These are phyloP conservation scores for Skeletonema potamos DNA, from an alignment of 108 stramenopile species.

Conservation along the genomic window DNA sequence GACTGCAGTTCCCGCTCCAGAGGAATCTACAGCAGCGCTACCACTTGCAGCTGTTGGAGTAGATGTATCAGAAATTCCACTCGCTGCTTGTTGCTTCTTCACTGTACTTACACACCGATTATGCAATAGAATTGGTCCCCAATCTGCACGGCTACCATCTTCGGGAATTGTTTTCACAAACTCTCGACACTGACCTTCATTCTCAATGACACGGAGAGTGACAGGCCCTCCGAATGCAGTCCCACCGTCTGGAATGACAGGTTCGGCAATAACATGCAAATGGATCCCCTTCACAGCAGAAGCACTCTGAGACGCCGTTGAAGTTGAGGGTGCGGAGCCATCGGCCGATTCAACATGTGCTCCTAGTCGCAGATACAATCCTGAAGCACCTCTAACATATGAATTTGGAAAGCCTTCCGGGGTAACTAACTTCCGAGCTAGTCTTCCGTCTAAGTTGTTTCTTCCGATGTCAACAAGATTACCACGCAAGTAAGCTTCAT, in stretches of 20 bases:
- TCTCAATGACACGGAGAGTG: conserved; percentile 83
- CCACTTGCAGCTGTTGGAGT: conserved; percentile 6
- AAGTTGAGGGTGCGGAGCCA: conserved; percentile 36
- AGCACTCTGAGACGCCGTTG: conserved; percentile 34
- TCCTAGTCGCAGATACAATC: conserved; percentile 78
- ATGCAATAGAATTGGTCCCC: conserved; percentile 79
- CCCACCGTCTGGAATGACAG: conserved; percentile 81
- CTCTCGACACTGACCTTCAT: conserved; percentile 77
- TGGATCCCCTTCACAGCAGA: conserved; percentile 75
- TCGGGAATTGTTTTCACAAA: conserved; percentile 70
- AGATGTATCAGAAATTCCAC: conserved; percentile 43
- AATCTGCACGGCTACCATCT: conserved; percentile 84
- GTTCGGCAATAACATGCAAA: conserved; percentile 73
- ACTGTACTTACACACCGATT: conserved; percentile 74
- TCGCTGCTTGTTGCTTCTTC: conserved; percentile 68
- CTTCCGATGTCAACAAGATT: conserved; percentile 80
- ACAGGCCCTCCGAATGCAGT: conserved; percentile 79
- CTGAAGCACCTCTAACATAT: conserved; percentile 72
- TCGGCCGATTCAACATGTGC: conserved; percentile 78
- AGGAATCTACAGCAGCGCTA: conserved; percentile 4
- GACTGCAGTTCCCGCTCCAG: conserved; percentile 27
- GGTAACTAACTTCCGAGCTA: conserved; percentile 54
- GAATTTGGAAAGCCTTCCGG: conserved; percentile 91
- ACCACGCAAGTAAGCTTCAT: conserved; percentile 79
- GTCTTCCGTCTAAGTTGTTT: conserved; percentile 52